A percentile compares a stretch with the other conserved stretches of the same genome.
phyloP scores from a whole-genome alignment of 2,329 filamentous ascomycete genomes.

The Parastagonospora avenae region DNA sequence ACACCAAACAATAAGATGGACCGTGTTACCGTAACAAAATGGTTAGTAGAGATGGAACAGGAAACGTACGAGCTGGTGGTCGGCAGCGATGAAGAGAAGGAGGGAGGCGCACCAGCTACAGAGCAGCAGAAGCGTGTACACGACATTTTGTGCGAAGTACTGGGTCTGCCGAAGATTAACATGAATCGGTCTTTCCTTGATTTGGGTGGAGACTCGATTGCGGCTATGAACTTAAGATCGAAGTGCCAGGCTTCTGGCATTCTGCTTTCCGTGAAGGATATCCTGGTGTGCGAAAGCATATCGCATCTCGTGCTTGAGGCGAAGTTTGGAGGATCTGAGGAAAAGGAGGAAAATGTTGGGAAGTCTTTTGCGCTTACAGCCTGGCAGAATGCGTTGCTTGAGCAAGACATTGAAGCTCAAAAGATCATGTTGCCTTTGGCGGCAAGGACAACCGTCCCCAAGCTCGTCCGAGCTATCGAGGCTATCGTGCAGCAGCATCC shows the following conservation, averaged over 20 bases:
- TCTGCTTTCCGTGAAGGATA: constrained; percentile 16
- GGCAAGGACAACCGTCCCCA: constrained; percentile 14
- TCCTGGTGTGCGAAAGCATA: constrained; percentile 16
- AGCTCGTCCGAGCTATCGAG: constrained; percentile 26
- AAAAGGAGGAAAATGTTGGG: constrained; percentile 9
- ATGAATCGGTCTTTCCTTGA: constrained; percentile 17
- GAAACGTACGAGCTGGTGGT: constrained; percentile 9
- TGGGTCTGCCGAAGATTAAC: constrained; percentile 25
- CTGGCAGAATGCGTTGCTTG: constrained; percentile 47
- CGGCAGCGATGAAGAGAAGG: constrained; percentile 9
- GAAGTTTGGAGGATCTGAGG: constrained; percentile 7
- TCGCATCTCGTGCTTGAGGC: constrained; percentile 14
- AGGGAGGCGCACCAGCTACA: constrained; percentile 12
- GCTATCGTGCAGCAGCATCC: constrained; percentile 17
- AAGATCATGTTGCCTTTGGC: constrained; percentile 42
- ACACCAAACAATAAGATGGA: constrained; percentile 21
- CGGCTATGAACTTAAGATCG: constrained; percentile 32
- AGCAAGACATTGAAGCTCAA: constrained; percentile 26
- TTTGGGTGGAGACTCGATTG: constrained; percentile 31
- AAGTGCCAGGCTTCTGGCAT: constrained; percentile 12
- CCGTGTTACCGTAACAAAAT: constrained; percentile 24
- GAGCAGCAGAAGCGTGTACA: constrained; percentile 19
- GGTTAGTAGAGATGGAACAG: constrained; percentile 13
- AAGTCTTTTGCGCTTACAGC: constrained; percentile 46
- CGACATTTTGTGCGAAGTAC: constrained; percentile 28